phyloP scores from a whole-genome alignment of 2,329 filamentous ascomycete species.

The Cladosporium sp. region DNA sequence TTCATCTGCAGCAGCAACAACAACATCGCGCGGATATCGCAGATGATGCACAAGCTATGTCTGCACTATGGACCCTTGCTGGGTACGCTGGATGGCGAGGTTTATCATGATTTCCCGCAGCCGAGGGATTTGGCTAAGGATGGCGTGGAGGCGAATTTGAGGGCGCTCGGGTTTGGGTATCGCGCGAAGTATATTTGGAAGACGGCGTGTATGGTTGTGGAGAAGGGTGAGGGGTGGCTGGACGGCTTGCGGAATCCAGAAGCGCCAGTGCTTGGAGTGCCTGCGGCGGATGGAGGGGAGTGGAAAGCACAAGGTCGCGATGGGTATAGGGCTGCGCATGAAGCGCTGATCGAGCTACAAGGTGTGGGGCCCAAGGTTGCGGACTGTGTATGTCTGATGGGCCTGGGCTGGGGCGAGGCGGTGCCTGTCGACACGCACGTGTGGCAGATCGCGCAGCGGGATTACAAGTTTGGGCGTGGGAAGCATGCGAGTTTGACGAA shows the following conservation, averaged over 20 bases:
- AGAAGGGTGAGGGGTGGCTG: slow-evolving; percentile 72
- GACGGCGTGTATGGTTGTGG: slow-evolving; percentile 75
- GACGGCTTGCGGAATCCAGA: slow-evolving; percentile 76
- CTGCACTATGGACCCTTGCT: slow-evolving; percentile 78
- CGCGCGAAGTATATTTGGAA: slow-evolving; percentile 88
- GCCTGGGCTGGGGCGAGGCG: slow-evolving; percentile 90
- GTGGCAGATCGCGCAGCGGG: slow-evolving; percentile 95
- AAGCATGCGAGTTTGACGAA: slow-evolving; percentile 87
- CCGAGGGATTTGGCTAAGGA: slow-evolving; percentile 71
- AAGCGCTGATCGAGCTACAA: slow-evolving; percentile 73
- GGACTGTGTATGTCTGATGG: slow-evolving; percentile 96
- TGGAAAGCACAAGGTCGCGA: slow-evolving; percentile 56
- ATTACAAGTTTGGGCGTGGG: slow-evolving; percentile 86
- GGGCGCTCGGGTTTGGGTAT: slow-evolving; percentile 89
- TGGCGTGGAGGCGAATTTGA: slow-evolving; percentile 77
- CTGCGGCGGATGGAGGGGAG: slow-evolving; percentile 50
- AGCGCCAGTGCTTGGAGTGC: slow-evolving; percentile 61
- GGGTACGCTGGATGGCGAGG: slow-evolving; percentile 60
- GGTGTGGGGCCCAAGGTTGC: slow-evolving; percentile 96
- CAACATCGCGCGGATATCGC: slow-evolving; percentile 90
- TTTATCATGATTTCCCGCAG: slow-evolving; percentile 85
- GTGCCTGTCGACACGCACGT: slow-evolving; percentile 98
- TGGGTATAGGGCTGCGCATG: slow-evolving; percentile 79
- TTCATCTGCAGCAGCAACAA: slow-evolving; percentile 99
- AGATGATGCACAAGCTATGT: slow-evolving; percentile 96